These are phyloP conservation scores for Pythium phragmiticola DNA, from an alignment of 352 stramenopile species.

Conservation along the genomic window DNA sequence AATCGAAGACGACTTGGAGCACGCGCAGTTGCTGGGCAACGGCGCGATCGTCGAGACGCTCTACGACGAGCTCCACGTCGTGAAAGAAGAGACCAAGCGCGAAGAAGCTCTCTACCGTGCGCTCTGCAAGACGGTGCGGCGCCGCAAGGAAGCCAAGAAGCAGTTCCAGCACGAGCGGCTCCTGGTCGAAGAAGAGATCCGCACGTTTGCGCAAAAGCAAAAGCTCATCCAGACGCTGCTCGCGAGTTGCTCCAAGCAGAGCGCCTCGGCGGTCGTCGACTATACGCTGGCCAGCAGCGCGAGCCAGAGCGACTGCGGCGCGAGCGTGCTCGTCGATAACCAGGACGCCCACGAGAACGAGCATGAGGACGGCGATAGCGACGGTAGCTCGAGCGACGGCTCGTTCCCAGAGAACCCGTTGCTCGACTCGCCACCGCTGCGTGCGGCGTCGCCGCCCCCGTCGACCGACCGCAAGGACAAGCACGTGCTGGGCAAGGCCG, in stretches of 20 bases:
- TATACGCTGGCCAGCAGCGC: slow-evolving; percentile 37
- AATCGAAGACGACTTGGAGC: slow-evolving; percentile 55
- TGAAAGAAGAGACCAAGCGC: slow-evolving; percentile 48
- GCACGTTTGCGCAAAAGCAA: slow-evolving; percentile 51
- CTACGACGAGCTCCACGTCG: slow-evolving; percentile 42
- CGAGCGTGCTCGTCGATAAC: slow-evolving; percentile 10
- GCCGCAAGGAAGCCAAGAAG: slow-evolving; percentile 35
- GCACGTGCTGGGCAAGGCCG: slow-evolving; percentile 10
- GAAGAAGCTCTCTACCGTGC: slow-evolving; percentile 45
- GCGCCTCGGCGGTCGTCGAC: slow-evolving; percentile 4
- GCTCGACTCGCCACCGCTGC: slow-evolving; percentile 9
- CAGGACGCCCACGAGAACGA: background rate
- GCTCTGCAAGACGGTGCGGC: slow-evolving; percentile 44
- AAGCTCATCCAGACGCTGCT: slow-evolving; percentile 62
- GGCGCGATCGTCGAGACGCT: slow-evolving; percentile 46
- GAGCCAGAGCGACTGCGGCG: slow-evolving; percentile 27
- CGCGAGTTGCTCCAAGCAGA: slow-evolving; percentile 41
- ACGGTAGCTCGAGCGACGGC: slow-evolving; percentile 13
- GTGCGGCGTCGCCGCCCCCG: background rate
- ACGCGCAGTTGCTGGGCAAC: slow-evolving; percentile 53
- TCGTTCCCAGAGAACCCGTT: slow-evolving; percentile 20
- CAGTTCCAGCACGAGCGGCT: slow-evolving; percentile 36
- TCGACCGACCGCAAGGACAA: background rate
- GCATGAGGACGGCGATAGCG: background rate
- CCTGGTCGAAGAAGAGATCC: slow-evolving; percentile 42